A percentile compares a stretch with the other conserved stretches of the same genome.
phyloP scores from a whole-genome alignment of 768 basidiomycete genomes.

The Chalciporus sphaerocephalus region DNA sequence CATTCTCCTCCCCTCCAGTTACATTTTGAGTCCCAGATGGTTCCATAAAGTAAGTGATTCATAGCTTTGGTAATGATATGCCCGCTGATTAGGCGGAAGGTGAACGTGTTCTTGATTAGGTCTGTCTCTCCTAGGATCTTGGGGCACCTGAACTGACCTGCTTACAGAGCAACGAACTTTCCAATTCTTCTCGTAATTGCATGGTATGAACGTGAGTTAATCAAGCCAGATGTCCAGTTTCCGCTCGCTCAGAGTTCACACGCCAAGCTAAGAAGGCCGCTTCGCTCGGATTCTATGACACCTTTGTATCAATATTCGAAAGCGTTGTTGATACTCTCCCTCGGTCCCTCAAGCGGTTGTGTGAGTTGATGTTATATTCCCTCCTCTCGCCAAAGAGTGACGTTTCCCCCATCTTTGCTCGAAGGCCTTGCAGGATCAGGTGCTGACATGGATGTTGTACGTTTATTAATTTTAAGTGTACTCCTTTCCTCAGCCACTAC shows the following conservation, averaged over 20 bases:
- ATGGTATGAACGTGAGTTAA: constrained; percentile 64
- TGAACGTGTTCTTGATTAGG: constrained; percentile 88
- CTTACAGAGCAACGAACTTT: constrained; percentile 67
- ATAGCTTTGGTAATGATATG: constrained; percentile 6
- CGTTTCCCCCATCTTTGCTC: constrained; percentile 53
- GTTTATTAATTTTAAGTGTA: constrained; percentile 14
- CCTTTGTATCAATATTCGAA: constrained; percentile 62
- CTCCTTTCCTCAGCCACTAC: neutral
- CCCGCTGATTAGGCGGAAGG: constrained; percentile 37
- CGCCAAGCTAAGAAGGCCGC: constrained; percentile 64
- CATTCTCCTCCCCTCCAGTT: constrained; percentile 83
- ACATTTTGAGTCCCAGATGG: constrained; percentile 88
- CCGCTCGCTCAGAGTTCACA: constrained; percentile 6
- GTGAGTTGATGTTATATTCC: constrained; percentile 40
- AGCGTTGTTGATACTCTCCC: constrained; percentile 72
- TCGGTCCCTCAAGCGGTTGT: constrained; percentile 64
- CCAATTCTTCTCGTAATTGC: constrained; percentile 79
- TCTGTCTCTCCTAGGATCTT: constrained; percentile 21
- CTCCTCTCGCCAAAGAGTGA: neutral
- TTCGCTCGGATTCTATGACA: constrained; percentile 68
- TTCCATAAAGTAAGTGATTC: constrained; percentile 78
- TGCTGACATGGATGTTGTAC: constrained; percentile 70
- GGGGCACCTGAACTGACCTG: neutral
- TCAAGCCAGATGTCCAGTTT: neutral
- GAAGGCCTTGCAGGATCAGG: constrained; percentile 73